Base-by-base conservation (phyloP, 139 green algal species). In the Monoraphidium neglectum region DNA sequence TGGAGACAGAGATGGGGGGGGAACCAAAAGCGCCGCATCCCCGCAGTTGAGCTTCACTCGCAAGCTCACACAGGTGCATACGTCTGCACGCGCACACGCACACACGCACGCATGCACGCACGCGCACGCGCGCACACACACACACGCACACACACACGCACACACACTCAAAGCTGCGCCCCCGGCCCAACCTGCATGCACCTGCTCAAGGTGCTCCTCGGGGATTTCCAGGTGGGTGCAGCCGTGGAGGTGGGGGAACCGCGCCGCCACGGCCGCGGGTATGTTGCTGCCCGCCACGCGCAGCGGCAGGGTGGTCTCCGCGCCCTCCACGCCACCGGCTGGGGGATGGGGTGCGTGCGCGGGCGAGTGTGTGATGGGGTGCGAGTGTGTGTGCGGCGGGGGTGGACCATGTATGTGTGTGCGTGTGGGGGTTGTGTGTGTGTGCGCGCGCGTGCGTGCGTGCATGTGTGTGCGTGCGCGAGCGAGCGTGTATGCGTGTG, bases 241-340 rank as follows among this genome's bases (percentile, higher is more conserved):
- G 47, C 86, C 86, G 16, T 77, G 72, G 21, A 96, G 83, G 82
- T 92, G 83, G 2, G 91, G 91, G 68, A 87, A 93, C 74, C 83
- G 83, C 40, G 75, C 68, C 28, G 82, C 40, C 2, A 82, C 47
- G 26, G 72, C 70, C 10, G 18, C 36, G 32, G 83, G 66, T 3
- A 85, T 65, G 32, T 43, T 30, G 23, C 26, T 38, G 10, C 68
- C 62, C 18, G 66, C 65, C 10, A 81, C 70, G 5, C 64, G 12
- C 59, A 91, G 77, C 18, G 78, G 56, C 15, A 83, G 83, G 32
- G 10, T 37, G 26, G 37, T 32, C 28, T 87, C 87, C 0, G 74
- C 76, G 35, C 69, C 71, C 43, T 90, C 63, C 18, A 89, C 70
- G 15, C 79, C 83, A 24, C 49, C 68, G 32, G 69, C 83, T 87